These are phyloP conservation scores for Lachancea meyersii DNA, from an alignment of 805 yeast species.

Conservation along the genomic window DNA sequence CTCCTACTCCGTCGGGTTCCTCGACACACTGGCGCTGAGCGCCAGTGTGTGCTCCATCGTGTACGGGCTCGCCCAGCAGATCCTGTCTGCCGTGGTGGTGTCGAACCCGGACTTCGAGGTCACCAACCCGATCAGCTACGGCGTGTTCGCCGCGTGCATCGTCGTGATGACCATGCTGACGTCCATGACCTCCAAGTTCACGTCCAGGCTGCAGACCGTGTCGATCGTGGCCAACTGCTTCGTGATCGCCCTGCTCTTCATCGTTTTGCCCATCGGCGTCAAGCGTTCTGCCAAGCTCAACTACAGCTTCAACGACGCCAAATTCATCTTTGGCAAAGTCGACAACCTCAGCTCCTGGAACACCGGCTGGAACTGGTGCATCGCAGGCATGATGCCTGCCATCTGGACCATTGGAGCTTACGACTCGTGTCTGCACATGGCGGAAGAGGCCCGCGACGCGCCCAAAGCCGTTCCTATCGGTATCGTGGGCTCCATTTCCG, in stretches of 20 bases:
- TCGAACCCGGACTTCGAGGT: constrained; percentile 40
- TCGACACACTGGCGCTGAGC: constrained; percentile 58
- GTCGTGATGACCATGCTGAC: constrained; percentile 44
- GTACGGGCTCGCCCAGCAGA: constrained; percentile 55
- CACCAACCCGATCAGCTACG: constrained; percentile 48
- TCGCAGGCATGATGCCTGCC: constrained; percentile 54
- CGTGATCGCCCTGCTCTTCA: constrained; percentile 44
- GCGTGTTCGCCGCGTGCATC: constrained; percentile 54
- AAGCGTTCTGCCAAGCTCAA: constrained; percentile 24
- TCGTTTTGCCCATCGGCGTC: constrained; percentile 54
- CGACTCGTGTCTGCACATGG: constrained; percentile 67
- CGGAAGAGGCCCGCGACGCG: constrained; percentile 65
- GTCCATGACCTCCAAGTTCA: constrained; percentile 45
- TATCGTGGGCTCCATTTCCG: constrained; percentile 49
- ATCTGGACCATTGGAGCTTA: constrained; percentile 75
- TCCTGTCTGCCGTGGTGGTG: constrained; percentile 45
- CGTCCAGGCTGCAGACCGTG: constrained; percentile 50
- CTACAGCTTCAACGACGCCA: constrained; percentile 44
- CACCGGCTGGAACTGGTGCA: constrained; percentile 49
- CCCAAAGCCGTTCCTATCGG: constrained; percentile 59
- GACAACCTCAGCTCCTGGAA: constrained; percentile 50
- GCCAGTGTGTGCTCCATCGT: constrained; percentile 60
- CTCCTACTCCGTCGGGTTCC: constrained; percentile 55
- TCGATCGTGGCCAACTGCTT: constrained; percentile 48
- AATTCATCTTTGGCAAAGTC: constrained; percentile 48